Conservation (phyloP, 2,329 filamentous ascomycete genomes). For the Ceratocystis lukuohia region DNA sequence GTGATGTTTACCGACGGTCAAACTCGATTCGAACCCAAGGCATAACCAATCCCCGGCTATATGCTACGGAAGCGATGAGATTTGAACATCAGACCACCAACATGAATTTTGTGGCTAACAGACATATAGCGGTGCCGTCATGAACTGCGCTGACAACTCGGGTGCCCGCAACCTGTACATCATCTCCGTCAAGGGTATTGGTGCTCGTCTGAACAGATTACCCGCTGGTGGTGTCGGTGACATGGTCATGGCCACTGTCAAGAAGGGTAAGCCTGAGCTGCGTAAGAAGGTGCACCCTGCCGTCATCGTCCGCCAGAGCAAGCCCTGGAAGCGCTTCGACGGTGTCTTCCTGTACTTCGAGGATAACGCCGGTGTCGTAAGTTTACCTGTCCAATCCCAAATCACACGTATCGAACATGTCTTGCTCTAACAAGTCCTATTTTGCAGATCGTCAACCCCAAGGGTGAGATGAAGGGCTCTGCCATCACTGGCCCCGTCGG, state of each 20-base stretch:
- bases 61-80: not conserved
- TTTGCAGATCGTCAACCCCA: slow-evolving; percentile 91
- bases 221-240: slow-evolving; percentile 96
- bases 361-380: slow-evolving; percentile 98
- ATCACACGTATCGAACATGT: not conserved
- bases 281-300: slow-evolving; percentile 99
- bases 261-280: slow-evolving; percentile 99
- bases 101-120: slow-evolving; percentile 14
- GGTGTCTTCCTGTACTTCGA: slow-evolving; percentile 99
- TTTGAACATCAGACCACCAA: slow-evolving; percentile 20
- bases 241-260: slow-evolving; percentile 99
- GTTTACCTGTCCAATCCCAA: slow-evolving; percentile 31
- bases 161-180: slow-evolving; percentile 98
- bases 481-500: slow-evolving; percentile 98
- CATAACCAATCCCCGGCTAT: not conserved
- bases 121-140: slow-evolving; percentile 72
- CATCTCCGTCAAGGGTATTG: slow-evolving; percentile 98
- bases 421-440: not conserved
- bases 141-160: slow-evolving; percentile 99
- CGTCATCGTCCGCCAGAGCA: slow-evolving; percentile 96
- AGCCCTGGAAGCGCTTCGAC: slow-evolving; percentile 98
- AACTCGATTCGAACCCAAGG: slow-evolving; percentile 12
- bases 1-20: too few relatives aligned
- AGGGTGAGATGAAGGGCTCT: slow-evolving; percentile 99
- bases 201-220: slow-evolving; percentile 92